Conservation (phyloP, 202 grass and related monocot genomes). For the Panicum virgatum region DNA sequence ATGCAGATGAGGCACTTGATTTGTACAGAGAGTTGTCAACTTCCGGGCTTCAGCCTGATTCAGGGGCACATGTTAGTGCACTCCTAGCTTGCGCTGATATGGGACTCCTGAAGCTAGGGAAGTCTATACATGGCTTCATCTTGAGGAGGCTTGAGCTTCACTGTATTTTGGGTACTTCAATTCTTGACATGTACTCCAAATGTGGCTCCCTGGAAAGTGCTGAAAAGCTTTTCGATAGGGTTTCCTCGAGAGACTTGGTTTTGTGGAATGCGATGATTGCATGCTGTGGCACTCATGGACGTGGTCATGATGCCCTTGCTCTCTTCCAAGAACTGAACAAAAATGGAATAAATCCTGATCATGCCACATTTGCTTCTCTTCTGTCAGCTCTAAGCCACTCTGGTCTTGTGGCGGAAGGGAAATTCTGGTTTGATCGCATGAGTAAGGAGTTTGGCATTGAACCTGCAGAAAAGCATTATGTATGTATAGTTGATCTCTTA, state of each 20-base stretch:
- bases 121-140: conserved; percentile 59
- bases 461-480: conserved; percentile 59
- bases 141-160: conserved; percentile 46
- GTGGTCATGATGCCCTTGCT: conserved; percentile 46
- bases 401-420: conserved; percentile 63
- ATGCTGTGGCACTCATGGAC: conserved; percentile 53
- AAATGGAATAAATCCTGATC: conserved; percentile 44
- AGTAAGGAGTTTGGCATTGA: conserved; percentile 39
- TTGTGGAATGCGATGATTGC: conserved; percentile 71
- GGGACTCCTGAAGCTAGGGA: conserved; percentile 58
- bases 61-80: conserved; percentile 46
- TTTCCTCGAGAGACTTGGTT: conserved; percentile 52
- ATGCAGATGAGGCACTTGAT: conserved; percentile 41
- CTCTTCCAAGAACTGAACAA: conserved; percentile 49
- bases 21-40: conserved; percentile 50
- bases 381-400: conserved; percentile 69
- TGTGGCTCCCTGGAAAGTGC: conserved; percentile 55
- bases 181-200: conserved; percentile 75
- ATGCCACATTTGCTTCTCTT: conserved; percentile 69
- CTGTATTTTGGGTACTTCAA: conserved; percentile 40
- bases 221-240: conserved; percentile 40
- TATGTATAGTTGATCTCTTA: conserved; percentile 66
- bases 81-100: conserved; percentile 52
- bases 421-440: conserved; percentile 56
- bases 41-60: conserved; percentile 36